phyloP scores from a whole-genome alignment of 768 basidiomycete species.

The Cystofilobasidium capitatum region DNA sequence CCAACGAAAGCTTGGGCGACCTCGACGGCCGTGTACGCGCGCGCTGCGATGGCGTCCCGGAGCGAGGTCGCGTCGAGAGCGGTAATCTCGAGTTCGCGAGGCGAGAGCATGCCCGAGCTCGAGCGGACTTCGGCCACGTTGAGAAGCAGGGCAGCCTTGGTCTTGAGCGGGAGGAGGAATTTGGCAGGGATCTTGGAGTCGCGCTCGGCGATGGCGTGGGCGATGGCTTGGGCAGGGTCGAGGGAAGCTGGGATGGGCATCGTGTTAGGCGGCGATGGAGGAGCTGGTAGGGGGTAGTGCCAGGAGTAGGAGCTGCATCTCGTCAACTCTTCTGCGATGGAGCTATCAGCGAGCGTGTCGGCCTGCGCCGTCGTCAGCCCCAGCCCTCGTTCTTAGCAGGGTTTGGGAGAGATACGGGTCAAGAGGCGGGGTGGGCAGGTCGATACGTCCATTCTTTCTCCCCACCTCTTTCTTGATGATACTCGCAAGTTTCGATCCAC shows the following conservation, averaged over 20 bases:
- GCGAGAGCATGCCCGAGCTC: background rate
- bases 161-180: background rate
- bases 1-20: slow-evolving; percentile 41
- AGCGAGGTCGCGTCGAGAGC: slow-evolving; percentile 36
- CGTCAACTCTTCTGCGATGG: no score
- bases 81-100: slow-evolving; percentile 39
- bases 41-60: slow-evolving; percentile 29
- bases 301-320: background rate
- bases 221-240: background rate
- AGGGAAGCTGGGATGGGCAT: background rate
- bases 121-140: background rate
- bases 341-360: no score
- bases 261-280: background rate
- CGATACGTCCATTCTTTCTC: no score
- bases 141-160: background rate
- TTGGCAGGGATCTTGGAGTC: background rate
- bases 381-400: no score
- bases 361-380: no score
- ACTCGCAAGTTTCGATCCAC: no score
- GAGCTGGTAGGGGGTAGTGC: background rate
- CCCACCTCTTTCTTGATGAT: no score
- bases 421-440: no score
- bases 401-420: no score
- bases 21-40: slow-evolving; percentile 40
- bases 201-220: background rate